Evolutionary conservation across 371 early-diverging fungal genomes (phyloP).

Genomic region (Gilbertella persicaria): DNA sequence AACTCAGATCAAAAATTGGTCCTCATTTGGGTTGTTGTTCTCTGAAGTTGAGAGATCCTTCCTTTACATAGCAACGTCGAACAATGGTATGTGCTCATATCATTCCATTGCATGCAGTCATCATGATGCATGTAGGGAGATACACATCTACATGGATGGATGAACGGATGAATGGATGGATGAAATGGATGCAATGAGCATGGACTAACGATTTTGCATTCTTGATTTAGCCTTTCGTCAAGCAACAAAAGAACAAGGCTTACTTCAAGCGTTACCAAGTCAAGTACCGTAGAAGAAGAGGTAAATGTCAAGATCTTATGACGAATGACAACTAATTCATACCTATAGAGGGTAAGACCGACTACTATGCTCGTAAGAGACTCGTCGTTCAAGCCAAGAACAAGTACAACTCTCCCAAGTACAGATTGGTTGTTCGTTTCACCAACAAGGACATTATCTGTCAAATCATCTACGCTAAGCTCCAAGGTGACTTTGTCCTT

Average conservation of each 20-base stretch:
- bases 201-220: too few relatives aligned
- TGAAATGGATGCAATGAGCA: too few relatives aligned
- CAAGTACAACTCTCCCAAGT: slow-evolving; percentile 99
- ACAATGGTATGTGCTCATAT: slow-evolving; percentile 20
- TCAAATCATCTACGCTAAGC: slow-evolving; percentile 98
- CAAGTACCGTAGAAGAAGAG: slow-evolving; percentile 94
- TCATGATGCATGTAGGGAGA: background rate
- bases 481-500: slow-evolving; percentile 98
- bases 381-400: slow-evolving; percentile 99
- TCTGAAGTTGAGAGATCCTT: slow-evolving; percentile 12
- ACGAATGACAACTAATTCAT: background rate
- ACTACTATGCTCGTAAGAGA: slow-evolving; percentile 99
- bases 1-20: background rate
- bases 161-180: slow-evolving; percentile 22
- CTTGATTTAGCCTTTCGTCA: slow-evolving; percentile 33
- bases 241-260: slow-evolving; percentile 93
- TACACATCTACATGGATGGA: slow-evolving; percentile 4
- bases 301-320: slow-evolving; percentile 46
- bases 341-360: slow-evolving; percentile 98
- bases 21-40: background rate
- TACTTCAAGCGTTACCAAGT: slow-evolving; percentile 98
- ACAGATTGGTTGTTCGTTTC: slow-evolving; percentile 99
- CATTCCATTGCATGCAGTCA: background rate
- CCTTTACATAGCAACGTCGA: slow-evolving; percentile 40
- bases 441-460: slow-evolving; percentile 98